Conservation (phyloP, 768 basidiomycete species). For the Rhizopogon vinicolor region DNA sequence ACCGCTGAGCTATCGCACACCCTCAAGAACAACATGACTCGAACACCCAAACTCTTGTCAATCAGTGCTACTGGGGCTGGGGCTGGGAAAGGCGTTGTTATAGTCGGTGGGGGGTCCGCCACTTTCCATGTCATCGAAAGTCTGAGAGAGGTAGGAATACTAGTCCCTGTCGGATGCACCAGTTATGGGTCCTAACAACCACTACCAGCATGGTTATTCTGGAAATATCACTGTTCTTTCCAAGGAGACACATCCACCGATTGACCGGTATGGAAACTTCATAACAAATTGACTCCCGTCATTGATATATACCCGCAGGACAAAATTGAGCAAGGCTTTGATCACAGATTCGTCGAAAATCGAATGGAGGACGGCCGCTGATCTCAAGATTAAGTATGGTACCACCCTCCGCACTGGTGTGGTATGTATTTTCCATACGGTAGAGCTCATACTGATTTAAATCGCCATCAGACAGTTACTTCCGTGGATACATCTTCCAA, state of each 20-base stretch:
- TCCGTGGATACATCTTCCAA: conserved; percentile 60
- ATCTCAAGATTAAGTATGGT: conserved; percentile 71
- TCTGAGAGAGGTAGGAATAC: conserved; percentile 60
- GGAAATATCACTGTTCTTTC: conserved; percentile 76
- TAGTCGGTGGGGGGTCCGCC: conserved; percentile 84
- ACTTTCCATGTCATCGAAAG: conserved; percentile 76
- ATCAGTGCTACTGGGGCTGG: conserved; percentile 42
- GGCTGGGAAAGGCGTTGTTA: conserved; percentile 63
- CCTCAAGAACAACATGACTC: conserved; percentile 60
- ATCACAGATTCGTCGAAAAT: conserved; percentile 75
- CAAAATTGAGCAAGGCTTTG: conserved; percentile 86
- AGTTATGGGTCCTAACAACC: background rate
- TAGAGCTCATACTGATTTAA: conserved; percentile 1
- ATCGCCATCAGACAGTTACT: conserved; percentile 52
- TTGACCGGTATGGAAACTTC: conserved; percentile 58
- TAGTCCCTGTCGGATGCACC: background rate
- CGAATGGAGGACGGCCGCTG: conserved; percentile 65
- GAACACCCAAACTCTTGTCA: conserved; percentile 53
- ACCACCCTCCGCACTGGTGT: conserved; percentile 59
- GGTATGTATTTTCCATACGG: conserved; percentile 30
- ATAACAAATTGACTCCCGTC: background rate
- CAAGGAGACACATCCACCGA: conserved; percentile 76
- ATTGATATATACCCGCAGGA: conserved; percentile 39
- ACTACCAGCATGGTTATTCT: conserved; percentile 62
- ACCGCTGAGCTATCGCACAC: conserved; percentile 63